phyloP scores from a whole-genome alignment of 1,284 basidiomycete genomes.

The Amylostereum chailletii region DNA sequence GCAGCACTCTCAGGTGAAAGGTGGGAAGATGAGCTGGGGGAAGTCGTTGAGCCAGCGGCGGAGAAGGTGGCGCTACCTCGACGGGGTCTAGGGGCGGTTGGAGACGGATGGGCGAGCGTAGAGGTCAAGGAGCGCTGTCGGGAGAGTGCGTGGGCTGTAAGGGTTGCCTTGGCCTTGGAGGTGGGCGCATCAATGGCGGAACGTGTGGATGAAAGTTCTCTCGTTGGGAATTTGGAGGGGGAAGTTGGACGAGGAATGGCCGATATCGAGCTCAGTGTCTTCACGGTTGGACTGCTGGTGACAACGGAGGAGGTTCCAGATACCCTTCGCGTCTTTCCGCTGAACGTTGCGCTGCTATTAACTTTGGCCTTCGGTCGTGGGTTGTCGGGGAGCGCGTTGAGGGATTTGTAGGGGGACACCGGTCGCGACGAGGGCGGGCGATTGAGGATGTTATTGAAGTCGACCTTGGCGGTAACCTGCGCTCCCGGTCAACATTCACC shows the following conservation, averaged over 20 bases:
- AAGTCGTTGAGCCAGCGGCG: conserved; percentile 13
- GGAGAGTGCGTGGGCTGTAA: conserved; percentile 15
- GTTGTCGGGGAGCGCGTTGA: conserved; percentile 8
- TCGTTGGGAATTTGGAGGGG: conserved; percentile 28
- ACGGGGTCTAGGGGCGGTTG: conserved; percentile 18
- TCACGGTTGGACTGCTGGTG: conserved; percentile 12
- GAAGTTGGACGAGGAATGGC: conserved; percentile 29
- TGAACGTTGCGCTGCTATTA: conserved; percentile 41
- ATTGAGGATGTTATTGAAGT: conserved; percentile 17
- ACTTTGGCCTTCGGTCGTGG: conserved; percentile 53
- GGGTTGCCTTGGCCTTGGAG: conserved; percentile 18
- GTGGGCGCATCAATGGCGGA: conserved; percentile 17
- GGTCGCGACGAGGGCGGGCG: conserved; percentile 26
- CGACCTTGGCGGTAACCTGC: conserved; percentile 27
- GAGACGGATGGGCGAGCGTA: conserved; percentile 9
- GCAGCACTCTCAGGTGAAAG: conserved; percentile 12
- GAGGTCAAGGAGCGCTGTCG: conserved; percentile 27
- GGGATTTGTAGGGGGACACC: conserved; percentile 41
- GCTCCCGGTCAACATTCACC: background rate
- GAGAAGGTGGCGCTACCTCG: conserved; percentile 27
- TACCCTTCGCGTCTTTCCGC: conserved; percentile 24
- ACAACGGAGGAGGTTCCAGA: conserved; percentile 9
- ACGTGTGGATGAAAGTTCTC: conserved; percentile 9
- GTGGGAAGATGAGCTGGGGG: conserved; percentile 1
- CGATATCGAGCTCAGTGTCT: conserved; percentile 11